Base-by-base conservation (phyloP, 345 rosid species). In the Gossypium australe region DNA sequence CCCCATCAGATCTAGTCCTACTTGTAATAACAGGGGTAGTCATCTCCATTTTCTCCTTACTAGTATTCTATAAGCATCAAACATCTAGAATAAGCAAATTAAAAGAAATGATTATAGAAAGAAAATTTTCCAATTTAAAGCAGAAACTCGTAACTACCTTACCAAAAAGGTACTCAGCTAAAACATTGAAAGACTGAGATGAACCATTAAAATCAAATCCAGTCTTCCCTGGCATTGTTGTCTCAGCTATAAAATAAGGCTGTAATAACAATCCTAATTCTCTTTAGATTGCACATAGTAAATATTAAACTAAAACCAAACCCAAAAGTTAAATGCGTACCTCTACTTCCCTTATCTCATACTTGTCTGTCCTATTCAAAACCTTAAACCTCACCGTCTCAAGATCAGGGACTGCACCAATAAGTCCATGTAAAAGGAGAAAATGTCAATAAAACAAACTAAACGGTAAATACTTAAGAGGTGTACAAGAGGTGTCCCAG, bases 141-240 rank as follows among this genome's bases (percentile, higher is more conserved):
- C n/a, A 77, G 34, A 13, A 44, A n/a, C 16, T 58, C 66, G n/a
- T 18, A 68, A 78, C 78, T 90, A 94, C 97, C 97, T 94, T 90
- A 87, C 98, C 98, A 65, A 94, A 90, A 80, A 92, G 91, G 89
- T 90, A 92, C 75, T 86, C 98, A 20, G 98, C 97, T 78, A 94
- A 82, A 53, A 88, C 88, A 84, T 89, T 94, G 75, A 94, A 94
- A 41, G 91, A 89, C 71, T 69, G 89, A 60, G 97, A 94, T 66
- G 94, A 84, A 13, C 97, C 93, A 70, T 73, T 80, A 78, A 89
- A 79, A 82, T 92, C 95, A 51, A 94, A 92, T 57, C 97, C 98
- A 76, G 77, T 81, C 70, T 71, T 87, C 57, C 97, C 91, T 7
- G 97, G 94, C 97, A 94, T 91, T 11, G 80, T 85, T 7, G 94